Base-by-base conservation (phyloP, 2,329 filamentous ascomycete genomes). In the Chaetomium globosum region DNA sequence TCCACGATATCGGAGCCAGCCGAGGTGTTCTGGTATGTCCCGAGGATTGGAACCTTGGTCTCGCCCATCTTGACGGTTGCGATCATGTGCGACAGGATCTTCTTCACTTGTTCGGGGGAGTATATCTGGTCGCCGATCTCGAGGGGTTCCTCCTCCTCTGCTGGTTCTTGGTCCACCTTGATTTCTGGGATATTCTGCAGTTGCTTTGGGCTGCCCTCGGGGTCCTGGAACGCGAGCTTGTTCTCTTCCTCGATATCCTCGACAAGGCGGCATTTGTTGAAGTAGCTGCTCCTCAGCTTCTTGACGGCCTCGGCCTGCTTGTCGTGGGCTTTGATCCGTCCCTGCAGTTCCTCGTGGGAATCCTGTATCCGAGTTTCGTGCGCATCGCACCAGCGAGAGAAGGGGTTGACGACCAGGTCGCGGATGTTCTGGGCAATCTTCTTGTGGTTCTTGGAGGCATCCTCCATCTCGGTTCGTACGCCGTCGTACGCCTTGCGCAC, bases 181-280 rank as follows among this genome's bases (percentile, higher is more conserved):
- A 99, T 96, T 75, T 93, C 93, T 53, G 91, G 91, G 49, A 92
- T 90, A 43, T 69, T 68, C 21, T 69, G 65, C 61, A 78, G 77
- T 62, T 82, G 76, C 76, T 87, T 82, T 3, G 90, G 89, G 76
- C 90, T 93, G 39, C 77, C 81, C 72, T 89, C 86, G 2, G 93
- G 92, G 70, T 93, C 92, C 77, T 97, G 93, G 79, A 99, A 99
- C 48, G 93, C 95, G 63, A 99, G 85, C 79, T 99, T 98, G 77
- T 97, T 97, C 81, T 99, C 96, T 79, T 99, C 95, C 77, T 99
- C 95, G 67, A 98, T 81, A 75, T 99, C 95, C 76, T 99, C 96
- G 7, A 98, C 90, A 68, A 97, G 82, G 58, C 96, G 89, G 77
- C 95, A 99, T 80, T 98, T 99, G 83, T 98, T 99, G 85, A 98